phyloP scores from a whole-genome alignment of 1,139 yeast genomes.

The Geotrichum carabidarum region DNA sequence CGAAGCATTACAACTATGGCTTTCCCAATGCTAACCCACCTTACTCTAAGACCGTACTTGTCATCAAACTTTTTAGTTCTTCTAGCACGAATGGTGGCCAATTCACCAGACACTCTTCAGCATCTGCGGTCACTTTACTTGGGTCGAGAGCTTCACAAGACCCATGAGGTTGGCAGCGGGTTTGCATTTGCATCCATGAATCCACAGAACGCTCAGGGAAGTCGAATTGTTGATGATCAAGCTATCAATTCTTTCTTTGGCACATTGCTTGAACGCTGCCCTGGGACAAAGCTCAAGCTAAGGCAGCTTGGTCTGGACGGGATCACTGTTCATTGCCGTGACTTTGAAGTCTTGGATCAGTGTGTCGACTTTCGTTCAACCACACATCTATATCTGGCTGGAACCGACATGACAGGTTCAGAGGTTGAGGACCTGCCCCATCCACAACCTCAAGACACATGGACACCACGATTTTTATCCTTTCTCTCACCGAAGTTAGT shows the following conservation, averaged over 20 bases:
- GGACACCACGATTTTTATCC: slow-evolving; percentile 1
- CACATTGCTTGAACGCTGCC: slow-evolving; percentile 11
- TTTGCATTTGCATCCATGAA: slow-evolving; percentile 27
- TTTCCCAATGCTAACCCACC: slow-evolving; percentile 22
- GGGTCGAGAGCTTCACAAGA: slow-evolving; percentile 20
- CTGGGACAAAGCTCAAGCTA: slow-evolving; percentile 13
- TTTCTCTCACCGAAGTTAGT: slow-evolving; percentile 14
- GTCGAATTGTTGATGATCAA: slow-evolving; percentile 9
- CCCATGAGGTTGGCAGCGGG: slow-evolving; percentile 25
- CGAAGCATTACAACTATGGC: slow-evolving; percentile 16
- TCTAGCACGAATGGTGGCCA: slow-evolving; percentile 23
- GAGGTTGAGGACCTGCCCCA: no score
- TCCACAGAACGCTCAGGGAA: slow-evolving; percentile 14
- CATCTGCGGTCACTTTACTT: slow-evolving; percentile 21
- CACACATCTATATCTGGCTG: slow-evolving; percentile 20
- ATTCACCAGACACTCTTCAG: slow-evolving; percentile 18
- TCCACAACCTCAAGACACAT: background rate
- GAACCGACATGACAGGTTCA: slow-evolving; percentile 17
- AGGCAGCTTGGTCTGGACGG: slow-evolving; percentile 25
- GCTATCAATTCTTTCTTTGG: slow-evolving; percentile 22
- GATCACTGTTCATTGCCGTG: slow-evolving; percentile 19
- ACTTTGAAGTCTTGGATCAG: slow-evolving; percentile 15
- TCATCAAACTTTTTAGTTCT: slow-evolving; percentile 20
- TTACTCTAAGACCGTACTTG: slow-evolving; percentile 24
- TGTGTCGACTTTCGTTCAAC: slow-evolving; percentile 19